Evolutionary conservation across 495 filamentous ascomycete genomes (phyloP).

Genomic region (Clavariopsis aquatica): DNA sequence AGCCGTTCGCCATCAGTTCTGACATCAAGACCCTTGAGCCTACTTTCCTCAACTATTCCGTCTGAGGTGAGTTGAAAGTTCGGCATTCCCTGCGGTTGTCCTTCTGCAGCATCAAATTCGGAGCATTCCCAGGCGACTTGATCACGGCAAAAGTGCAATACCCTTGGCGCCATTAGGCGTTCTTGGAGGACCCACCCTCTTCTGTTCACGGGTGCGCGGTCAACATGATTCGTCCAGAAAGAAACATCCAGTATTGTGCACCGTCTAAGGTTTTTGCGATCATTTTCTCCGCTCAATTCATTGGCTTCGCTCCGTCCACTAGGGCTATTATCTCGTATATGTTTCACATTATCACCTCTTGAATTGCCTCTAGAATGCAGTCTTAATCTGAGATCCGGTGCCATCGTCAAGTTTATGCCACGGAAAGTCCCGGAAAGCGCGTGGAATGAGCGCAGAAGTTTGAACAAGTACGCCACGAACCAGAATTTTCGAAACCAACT

Average conservation of each 20-base stretch:
- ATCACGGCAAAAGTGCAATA: conserved; percentile 6
- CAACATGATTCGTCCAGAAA: conserved; percentile 8
- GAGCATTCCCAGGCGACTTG: conserved; percentile 22
- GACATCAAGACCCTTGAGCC: conserved; percentile 3
- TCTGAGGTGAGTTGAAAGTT: conserved; percentile 11
- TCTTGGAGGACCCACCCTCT: conserved; percentile 21
- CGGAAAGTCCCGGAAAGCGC: neutral
- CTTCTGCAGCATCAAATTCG: conserved; percentile 13
- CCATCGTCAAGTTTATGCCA: neutral
- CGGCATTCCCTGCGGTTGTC: conserved; percentile 11
- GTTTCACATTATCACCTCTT: neutral
- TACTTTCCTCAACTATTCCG: neutral
- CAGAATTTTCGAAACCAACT: neutral
- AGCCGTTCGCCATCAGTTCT: neutral
- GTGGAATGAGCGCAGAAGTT: neutral
- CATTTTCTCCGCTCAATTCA: neutral
- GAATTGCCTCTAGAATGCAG: neutral
- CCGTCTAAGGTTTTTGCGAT: neutral
- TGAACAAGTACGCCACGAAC: neutral
- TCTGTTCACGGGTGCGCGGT: conserved; percentile 2
- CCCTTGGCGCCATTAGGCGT: conserved; percentile 7
- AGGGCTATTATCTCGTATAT: neutral
- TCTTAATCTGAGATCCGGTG: neutral
- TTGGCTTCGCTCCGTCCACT: neutral
- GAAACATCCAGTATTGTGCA: conserved; percentile 15